Evolutionary conservation across 2,329 filamentous ascomycete species (phyloP).

Genomic region (Xylariaceae sp.): DNA sequence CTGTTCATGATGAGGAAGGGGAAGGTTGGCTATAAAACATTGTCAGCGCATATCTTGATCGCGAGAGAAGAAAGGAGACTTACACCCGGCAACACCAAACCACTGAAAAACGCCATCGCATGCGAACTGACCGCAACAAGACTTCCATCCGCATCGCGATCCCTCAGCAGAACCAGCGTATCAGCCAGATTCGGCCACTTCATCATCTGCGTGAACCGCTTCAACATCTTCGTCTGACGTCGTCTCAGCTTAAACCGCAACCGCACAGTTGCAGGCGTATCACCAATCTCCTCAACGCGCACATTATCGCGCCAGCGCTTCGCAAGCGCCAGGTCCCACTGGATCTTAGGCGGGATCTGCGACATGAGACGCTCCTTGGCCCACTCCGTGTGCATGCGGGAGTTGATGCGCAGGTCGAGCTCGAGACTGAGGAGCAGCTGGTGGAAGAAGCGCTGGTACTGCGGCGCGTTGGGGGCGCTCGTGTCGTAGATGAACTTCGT

Average conservation of each 20-base stretch:
- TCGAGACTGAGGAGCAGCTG: slow-evolving; percentile 71
- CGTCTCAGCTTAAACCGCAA: slow-evolving; percentile 61
- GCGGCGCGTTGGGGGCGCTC: slow-evolving; percentile 47
- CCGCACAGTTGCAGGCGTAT: slow-evolving; percentile 50
- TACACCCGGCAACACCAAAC: slow-evolving; percentile 64
- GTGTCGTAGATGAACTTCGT: slow-evolving; percentile 66
- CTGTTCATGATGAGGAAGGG: slow-evolving; percentile 76
- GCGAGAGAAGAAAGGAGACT: slow-evolving; percentile 30
- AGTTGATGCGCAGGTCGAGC: slow-evolving; percentile 64
- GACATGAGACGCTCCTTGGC: slow-evolving; percentile 59
- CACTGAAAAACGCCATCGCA: slow-evolving; percentile 72
- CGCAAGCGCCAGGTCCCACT: slow-evolving; percentile 69
- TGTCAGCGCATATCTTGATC: not conserved
- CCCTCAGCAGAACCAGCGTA: slow-evolving; percentile 57
- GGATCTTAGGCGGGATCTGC: slow-evolving; percentile 63
- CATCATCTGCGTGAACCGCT: slow-evolving; percentile 63
- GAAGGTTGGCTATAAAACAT: slow-evolving; percentile 46
- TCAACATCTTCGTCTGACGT: slow-evolving; percentile 63
- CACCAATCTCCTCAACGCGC: slow-evolving; percentile 56
- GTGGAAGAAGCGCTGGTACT: slow-evolving; percentile 66
- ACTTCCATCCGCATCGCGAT: slow-evolving; percentile 52
- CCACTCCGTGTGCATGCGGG: slow-evolving; percentile 53
- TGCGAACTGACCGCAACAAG: slow-evolving; percentile 61
- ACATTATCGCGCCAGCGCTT: slow-evolving; percentile 68
- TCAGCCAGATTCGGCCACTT: slow-evolving; percentile 71